These are phyloP conservation scores for Arabidopsis hybrid DNA, from an alignment of 441 rosid species.

Conservation along the genomic window DNA sequence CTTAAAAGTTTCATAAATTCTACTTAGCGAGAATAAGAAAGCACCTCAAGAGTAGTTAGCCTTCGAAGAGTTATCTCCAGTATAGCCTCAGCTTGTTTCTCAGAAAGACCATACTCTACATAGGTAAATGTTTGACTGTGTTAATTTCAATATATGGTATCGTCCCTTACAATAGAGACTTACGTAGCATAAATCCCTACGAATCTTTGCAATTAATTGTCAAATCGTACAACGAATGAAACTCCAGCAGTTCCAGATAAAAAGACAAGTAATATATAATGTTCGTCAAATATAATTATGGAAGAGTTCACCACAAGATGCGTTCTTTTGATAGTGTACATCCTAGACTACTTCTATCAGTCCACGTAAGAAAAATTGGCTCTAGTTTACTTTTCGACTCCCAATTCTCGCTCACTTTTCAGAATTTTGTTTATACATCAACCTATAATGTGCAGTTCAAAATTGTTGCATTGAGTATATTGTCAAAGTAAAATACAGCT, in stretches of 20 bases:
- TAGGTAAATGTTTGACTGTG: constrained; percentile 17
- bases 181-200: not conserved
- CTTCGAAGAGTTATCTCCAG: constrained; percentile 87
- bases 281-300: constrained; percentile 2
- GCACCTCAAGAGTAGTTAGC: constrained; percentile 87
- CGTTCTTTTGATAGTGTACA: constrained; percentile 22
- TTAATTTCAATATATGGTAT: not conserved
- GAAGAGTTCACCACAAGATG: constrained; percentile 22
- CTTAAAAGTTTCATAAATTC: not conserved
- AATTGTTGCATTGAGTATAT: constrained; percentile 12
- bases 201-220: not conserved
- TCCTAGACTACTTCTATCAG: constrained; percentile 19
- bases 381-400: not conserved
- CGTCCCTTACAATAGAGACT: not conserved
- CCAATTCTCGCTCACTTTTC: constrained; percentile 10
- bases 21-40: constrained; percentile 13
- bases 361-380: constrained; percentile 15
- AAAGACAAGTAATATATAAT: constrained; percentile 7
- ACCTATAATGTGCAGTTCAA: not conserved
- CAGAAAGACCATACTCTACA: constrained; percentile 80
- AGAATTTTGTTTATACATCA: not conserved
- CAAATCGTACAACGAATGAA: constrained; percentile 12
- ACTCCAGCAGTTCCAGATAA: constrained; percentile 9
- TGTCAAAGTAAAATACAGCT: constrained; percentile 32
- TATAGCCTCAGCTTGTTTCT: constrained; percentile 91